Percentiles rank a stretch among this genome's conserved stretches.
These are phyloP conservation scores for Boechera stricta DNA, from an alignment of 345 rosid species.

Conservation along the genomic window DNA sequence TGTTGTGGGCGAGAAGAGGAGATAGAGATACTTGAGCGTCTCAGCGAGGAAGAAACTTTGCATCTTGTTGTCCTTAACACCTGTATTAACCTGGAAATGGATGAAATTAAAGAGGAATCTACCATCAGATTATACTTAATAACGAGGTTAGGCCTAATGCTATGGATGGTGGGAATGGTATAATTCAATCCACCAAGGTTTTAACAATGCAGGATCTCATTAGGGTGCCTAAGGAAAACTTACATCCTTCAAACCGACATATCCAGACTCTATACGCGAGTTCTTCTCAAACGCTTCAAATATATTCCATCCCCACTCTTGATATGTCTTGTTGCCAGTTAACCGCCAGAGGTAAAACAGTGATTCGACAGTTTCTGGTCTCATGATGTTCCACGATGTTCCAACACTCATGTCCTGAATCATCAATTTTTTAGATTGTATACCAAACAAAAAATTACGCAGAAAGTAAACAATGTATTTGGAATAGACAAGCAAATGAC, in stretches of 20 bases:
- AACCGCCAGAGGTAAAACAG: slow-evolving; percentile 95
- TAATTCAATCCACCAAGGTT: neutral
- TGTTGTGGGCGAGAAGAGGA: slow-evolving; percentile 81
- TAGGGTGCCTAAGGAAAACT: slow-evolving; percentile 34
- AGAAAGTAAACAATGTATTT: neutral
- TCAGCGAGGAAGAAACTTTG: slow-evolving; percentile 96
- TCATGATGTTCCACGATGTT: slow-evolving; percentile 92
- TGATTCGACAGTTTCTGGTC: slow-evolving; percentile 98
- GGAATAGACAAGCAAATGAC: slow-evolving; percentile 1
- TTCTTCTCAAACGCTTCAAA: slow-evolving; percentile 93
- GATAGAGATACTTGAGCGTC: slow-evolving; percentile 88
- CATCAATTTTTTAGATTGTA: slow-evolving; percentile 28
- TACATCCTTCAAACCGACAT: slow-evolving; percentile 96
- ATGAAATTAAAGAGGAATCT: neutral
- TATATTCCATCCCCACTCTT: slow-evolving; percentile 99
- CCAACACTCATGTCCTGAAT: slow-evolving; percentile 96
- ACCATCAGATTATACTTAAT: neutral
- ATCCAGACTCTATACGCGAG: slow-evolving; percentile 83
- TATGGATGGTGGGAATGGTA: neutral
- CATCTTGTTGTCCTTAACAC: slow-evolving; percentile 89
- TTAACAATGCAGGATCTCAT: neutral
- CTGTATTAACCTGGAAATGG: slow-evolving; percentile 73
- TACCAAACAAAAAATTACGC: neutral
- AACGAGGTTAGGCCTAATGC: too few relatives aligned
- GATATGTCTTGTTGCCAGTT: slow-evolving; percentile 91